Conservation (phyloP, 2,329 filamentous ascomycete genomes). For the Ophiocordyceps camponoti-saundersi region DNA sequence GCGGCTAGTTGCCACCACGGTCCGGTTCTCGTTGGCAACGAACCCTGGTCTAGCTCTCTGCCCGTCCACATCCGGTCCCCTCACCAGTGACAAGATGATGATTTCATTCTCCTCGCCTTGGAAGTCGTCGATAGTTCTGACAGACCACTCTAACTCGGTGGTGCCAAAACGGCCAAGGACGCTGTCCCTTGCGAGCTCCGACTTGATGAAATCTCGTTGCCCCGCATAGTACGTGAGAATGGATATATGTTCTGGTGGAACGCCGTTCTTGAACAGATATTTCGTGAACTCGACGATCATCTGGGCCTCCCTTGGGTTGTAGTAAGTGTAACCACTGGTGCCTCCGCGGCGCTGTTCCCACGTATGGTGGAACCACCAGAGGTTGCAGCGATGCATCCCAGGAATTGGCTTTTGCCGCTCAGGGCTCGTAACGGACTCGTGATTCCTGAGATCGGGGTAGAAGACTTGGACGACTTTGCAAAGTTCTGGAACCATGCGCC, state of each 20-base stretch:
- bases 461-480: constrained; percentile 27
- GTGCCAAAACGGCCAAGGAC: constrained; percentile 7
- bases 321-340: constrained; percentile 43
- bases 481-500: constrained; percentile 34
- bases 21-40: constrained; percentile 42
- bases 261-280: constrained; percentile 55
- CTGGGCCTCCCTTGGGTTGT: constrained; percentile 52
- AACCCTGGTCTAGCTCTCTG: constrained; percentile 44
- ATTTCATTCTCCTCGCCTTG: constrained; percentile 86
- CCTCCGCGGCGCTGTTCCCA: constrained; percentile 49
- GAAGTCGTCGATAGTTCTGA: constrained; percentile 75
- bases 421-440: constrained; percentile 19
- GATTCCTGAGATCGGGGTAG: constrained; percentile 27
- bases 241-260: constrained; percentile 46
- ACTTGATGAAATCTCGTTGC: constrained; percentile 50
- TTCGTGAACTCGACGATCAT: constrained; percentile 60
- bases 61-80: constrained; percentile 34
- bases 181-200: constrained; percentile 20
- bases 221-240: constrained; percentile 80
- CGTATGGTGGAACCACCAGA: constrained; percentile 29
- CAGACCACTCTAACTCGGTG: constrained; percentile 27
- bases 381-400: constrained; percentile 21
- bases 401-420: constrained; percentile 21
- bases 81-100: constrained; percentile 63
- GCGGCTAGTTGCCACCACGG: constrained; percentile 45